Evolutionary conservation across 2,329 filamentous ascomycete species (phyloP), one percentile per base, ranked within the genome.

Genomic region (Aspergillus alliaceus): DNA sequence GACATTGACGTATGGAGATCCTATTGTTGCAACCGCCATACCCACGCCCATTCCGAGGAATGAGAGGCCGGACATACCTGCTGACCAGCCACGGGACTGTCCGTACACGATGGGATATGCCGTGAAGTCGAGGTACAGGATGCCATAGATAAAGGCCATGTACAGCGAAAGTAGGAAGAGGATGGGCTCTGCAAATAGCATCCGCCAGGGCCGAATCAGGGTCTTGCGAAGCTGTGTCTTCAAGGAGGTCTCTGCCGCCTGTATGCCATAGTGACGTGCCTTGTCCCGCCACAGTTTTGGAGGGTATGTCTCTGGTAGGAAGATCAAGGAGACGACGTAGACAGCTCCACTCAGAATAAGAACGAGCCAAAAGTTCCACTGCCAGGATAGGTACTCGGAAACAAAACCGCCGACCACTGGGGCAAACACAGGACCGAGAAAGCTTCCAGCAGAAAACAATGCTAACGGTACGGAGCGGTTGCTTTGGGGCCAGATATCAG

Each of bases 391-490:
- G 12, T 42, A 24, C 22, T 42, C 9, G 6, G 39, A 42, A 14
- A 42, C 22, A 51, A 32, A 65, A 20, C 25, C 51, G 8, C 84
- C 83, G 1, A 88, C 75, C 68, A 89, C 89, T 4, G 86, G 86
- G 56, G 84, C 84, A 7, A 82, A 80, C 46, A 89, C 84, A 3
- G 87, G 87, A 0, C 86, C 84, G 69, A 72, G 83, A 58, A 70
- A 60, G 53, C 83, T 82, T 54, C 20, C 39, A 7, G 39, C 39
- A 42, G 39, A 42, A 18, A 42, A 42, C 14, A 22, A 42, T 11
- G 39, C 39, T 14, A 42, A 24, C 7, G 39, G 39, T 14, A 42
- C 39, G 14, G 39, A 42, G 14, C 39, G 39, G 9, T 25, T 42
- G 14, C 20, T 25, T 82, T 72, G 52, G 83, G 74, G 0, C 73